phyloP scores from a whole-genome alignment of 2,329 filamentous ascomycete species.

The Trichoderma aggressivum region DNA sequence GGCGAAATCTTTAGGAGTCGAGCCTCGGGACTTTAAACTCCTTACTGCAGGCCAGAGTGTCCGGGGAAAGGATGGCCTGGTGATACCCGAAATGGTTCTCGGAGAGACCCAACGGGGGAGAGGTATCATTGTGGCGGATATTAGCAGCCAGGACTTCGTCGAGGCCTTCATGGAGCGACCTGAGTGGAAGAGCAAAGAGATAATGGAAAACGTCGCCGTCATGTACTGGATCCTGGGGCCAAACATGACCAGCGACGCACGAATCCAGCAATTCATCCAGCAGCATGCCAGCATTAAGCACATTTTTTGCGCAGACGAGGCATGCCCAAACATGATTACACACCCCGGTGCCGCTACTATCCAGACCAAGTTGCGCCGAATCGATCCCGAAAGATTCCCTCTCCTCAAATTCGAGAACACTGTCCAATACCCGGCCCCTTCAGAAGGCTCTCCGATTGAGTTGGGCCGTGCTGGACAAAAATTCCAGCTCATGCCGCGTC shows the following conservation, averaged over 20 bases:
- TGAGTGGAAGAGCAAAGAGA: constrained; percentile 64
- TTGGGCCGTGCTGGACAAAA: constrained; percentile 44
- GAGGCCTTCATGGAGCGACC: constrained; percentile 64
- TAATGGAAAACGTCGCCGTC: constrained; percentile 64
- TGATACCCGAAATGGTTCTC: constrained; percentile 82
- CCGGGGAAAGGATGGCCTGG: constrained; percentile 58
- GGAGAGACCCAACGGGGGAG: constrained; percentile 62
- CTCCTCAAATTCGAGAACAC: constrained; percentile 63
- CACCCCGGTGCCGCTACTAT: constrained; percentile 65
- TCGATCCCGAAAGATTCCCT: constrained; percentile 73
- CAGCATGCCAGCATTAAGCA: constrained; percentile 63
- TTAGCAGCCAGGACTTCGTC: constrained; percentile 70
- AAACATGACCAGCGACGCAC: constrained; percentile 59
- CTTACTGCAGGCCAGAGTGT: constrained; percentile 65
- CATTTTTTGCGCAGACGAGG: constrained; percentile 71
- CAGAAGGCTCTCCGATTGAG: constrained; percentile 31
- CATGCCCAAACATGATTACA: constrained; percentile 70
- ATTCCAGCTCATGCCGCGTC: constrained; percentile 46
- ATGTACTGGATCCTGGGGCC: constrained; percentile 81
- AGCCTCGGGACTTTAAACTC: constrained; percentile 51
- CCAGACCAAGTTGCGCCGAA: constrained; percentile 63
- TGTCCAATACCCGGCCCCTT: constrained; percentile 26
- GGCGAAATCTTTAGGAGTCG: constrained; percentile 64
- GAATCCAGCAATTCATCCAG: constrained; percentile 67
- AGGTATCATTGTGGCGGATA: constrained; percentile 75